Evolutionary conservation across 305 asterid genomes (phyloP), one percentile per base, ranked within the genome.

Genomic region (Plantago lanceolata): DNA sequence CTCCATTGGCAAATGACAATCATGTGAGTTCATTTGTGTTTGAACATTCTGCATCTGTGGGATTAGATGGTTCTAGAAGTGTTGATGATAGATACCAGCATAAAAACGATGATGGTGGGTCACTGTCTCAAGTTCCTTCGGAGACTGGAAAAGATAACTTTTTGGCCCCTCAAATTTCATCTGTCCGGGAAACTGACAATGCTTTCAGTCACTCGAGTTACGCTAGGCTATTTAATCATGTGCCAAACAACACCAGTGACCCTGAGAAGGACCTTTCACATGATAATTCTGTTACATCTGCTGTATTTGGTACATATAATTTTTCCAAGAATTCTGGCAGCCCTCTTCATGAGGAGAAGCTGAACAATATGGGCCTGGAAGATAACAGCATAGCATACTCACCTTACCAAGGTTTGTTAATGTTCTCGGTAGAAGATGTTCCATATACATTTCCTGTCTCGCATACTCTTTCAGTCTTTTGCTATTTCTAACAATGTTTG

Each of bases 381-480:
- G 77, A 63, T 73, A 76, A 68, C 74, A 73, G 65, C 69, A 63
- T 66, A 21, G 55, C 75, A 14, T 70, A 78, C 55, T 69, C 94
- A 66, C 72, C 81, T 45, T 81, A 68, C 70, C 79, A 63, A 79
- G 96, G 97, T 90, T 73, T 51, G 47, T 52, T 18, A 59, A 33
- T 57, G 55, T 26, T 67, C 67, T 49, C 28, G 31, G 56, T 47
- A 40, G 45, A 57, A 51, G 47, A 59, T 18, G 20, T 31, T 55
- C 21, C 17, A 63, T 57, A 8, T 63, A 18, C 55, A 28, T 57
- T 52, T 48, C 11, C 26, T n/a, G 37, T 48, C 35, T 21, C 19
- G 15, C 19, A 11, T 54, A 9, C 53, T 20, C 48, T 72, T 18
- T 57, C 69, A n/a, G n/a, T n/a, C n/a, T 71, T 67, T 61, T 48